These are phyloP conservation scores for Knufia petricola DNA, from an alignment of 2,329 filamentous ascomycete species.

Conservation along the genomic window DNA sequence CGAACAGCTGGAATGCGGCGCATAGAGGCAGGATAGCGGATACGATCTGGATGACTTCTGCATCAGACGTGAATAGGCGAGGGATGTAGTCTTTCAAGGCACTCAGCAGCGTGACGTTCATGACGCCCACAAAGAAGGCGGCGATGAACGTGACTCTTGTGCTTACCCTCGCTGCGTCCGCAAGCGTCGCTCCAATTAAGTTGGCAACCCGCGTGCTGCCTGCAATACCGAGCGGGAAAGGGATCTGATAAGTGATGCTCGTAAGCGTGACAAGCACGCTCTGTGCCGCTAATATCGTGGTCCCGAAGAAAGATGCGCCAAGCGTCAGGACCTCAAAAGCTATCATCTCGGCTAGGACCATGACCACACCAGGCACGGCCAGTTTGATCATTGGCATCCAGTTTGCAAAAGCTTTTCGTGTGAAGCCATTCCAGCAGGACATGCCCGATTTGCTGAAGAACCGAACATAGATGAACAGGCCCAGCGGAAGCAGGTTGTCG, in stretches of 20 bases:
- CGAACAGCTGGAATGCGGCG: constrained; percentile 82
- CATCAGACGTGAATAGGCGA: constrained; percentile 65
- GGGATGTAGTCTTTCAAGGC: constrained; percentile 64
- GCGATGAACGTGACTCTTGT: constrained; percentile 65
- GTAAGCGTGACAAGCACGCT: constrained; percentile 71
- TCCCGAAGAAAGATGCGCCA: constrained; percentile 68
- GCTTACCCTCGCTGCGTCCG: constrained; percentile 68
- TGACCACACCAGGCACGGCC: constrained; percentile 78
- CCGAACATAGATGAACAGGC: constrained; percentile 65
- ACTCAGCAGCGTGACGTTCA: constrained; percentile 65
- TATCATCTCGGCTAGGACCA: constrained; percentile 89
- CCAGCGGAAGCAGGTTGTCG: constrained; percentile 61
- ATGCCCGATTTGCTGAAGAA: constrained; percentile 50
- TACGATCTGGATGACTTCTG: constrained; percentile 59
- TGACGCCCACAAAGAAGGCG: constrained; percentile 60
- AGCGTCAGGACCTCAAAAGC: constrained; percentile 88
- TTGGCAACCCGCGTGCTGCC: constrained; percentile 84
- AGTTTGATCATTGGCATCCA: constrained; percentile 81
- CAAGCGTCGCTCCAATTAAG: constrained; percentile 75
- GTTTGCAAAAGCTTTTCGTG: constrained; percentile 58
- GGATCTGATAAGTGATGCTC: constrained; percentile 77
- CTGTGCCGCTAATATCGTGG: constrained; percentile 75
- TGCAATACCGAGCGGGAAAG: constrained; percentile 84
- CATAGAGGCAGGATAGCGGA: constrained; percentile 66
- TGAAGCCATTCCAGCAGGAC: constrained; percentile 75